phyloP scores from a whole-genome alignment of 495 filamentous ascomycete species.

The Penicillium arizonense region DNA sequence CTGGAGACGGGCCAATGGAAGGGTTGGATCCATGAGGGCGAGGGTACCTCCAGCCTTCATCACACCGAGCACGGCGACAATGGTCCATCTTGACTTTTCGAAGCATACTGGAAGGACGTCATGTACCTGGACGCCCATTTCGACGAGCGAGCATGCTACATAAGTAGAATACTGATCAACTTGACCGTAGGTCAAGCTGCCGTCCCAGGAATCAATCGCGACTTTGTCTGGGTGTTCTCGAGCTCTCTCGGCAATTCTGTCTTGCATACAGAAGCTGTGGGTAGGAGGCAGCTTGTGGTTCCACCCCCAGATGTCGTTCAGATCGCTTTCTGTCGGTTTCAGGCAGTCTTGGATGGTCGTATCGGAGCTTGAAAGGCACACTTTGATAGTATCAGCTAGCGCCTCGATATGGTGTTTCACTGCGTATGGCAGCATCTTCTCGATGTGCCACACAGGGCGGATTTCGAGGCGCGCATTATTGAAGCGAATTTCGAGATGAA shows the following conservation, averaged over 20 bases:
- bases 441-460: slow-evolving; percentile 24
- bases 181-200: slow-evolving; percentile 42
- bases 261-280: slow-evolving; percentile 44
- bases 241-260: slow-evolving; percentile 39
- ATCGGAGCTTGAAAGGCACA: slow-evolving; percentile 23
- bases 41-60: slow-evolving; percentile 44
- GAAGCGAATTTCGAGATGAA: slow-evolving; percentile 31
- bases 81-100: slow-evolving; percentile 49
- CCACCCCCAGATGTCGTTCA: slow-evolving; percentile 33
- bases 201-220: slow-evolving; percentile 50
- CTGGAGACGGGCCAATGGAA: slow-evolving; percentile 38
- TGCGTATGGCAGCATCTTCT: slow-evolving; percentile 34
- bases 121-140: slow-evolving; percentile 29
- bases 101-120: slow-evolving; percentile 43
- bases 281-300: slow-evolving; percentile 31
- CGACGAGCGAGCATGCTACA: slow-evolving; percentile 25
- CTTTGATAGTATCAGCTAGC: slow-evolving; percentile 28
- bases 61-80: slow-evolving; percentile 41
- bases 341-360: slow-evolving; percentile 25
- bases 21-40: slow-evolving; percentile 37
- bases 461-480: slow-evolving; percentile 22
- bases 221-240: slow-evolving; percentile 28
- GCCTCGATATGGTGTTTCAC: slow-evolving; percentile 28
- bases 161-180: slow-evolving; percentile 36
- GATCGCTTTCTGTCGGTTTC: slow-evolving; percentile 24